phyloP scores from a whole-genome alignment of 768 basidiomycete genomes.

The Chiua virens region DNA sequence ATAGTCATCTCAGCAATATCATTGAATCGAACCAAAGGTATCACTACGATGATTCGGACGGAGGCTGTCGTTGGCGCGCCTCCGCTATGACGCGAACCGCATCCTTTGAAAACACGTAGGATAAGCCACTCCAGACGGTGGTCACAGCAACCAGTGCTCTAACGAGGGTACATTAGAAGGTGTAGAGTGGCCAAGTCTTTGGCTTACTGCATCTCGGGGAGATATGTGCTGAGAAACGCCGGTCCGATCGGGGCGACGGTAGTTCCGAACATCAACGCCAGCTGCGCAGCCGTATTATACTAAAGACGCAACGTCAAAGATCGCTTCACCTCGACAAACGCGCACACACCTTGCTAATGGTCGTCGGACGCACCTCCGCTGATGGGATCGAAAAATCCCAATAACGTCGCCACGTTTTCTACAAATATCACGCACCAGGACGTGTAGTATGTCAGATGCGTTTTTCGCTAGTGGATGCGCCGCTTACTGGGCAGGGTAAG shows the following conservation, averaged over 20 bases:
- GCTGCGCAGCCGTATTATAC: slow-evolving; percentile 92
- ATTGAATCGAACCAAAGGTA: neutral
- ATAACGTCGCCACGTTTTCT: slow-evolving; percentile 92
- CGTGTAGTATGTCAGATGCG: neutral
- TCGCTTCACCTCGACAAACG: neutral
- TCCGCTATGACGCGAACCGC: slow-evolving; percentile 62
- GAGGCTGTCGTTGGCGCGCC: slow-evolving; percentile 33
- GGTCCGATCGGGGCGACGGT: slow-evolving; percentile 82
- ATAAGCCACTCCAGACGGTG: slow-evolving; percentile 89
- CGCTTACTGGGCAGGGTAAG: slow-evolving; percentile 73
- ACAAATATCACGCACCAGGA: slow-evolving; percentile 7
- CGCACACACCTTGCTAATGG: slow-evolving; percentile 79
- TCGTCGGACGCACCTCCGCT: slow-evolving; percentile 90
- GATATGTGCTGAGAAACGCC: slow-evolving; percentile 47
- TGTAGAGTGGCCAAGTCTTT: neutral
- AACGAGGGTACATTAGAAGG: slow-evolving; percentile 1
- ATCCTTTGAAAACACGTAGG: slow-evolving; percentile 74
- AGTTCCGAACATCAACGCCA: slow-evolving; percentile 86
- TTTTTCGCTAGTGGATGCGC: neutral
- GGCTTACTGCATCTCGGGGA: slow-evolving; percentile 77
- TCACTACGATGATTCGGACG: slow-evolving; percentile 15
- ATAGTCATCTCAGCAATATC: slow-evolving; percentile 11
- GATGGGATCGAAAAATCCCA: slow-evolving; percentile 97
- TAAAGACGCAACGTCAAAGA: slow-evolving; percentile 28
- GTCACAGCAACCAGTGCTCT: slow-evolving; percentile 89